Base-by-base conservation (phyloP, 805 yeast genomes). In the Saccharomycopsis synnaedendra region DNA sequence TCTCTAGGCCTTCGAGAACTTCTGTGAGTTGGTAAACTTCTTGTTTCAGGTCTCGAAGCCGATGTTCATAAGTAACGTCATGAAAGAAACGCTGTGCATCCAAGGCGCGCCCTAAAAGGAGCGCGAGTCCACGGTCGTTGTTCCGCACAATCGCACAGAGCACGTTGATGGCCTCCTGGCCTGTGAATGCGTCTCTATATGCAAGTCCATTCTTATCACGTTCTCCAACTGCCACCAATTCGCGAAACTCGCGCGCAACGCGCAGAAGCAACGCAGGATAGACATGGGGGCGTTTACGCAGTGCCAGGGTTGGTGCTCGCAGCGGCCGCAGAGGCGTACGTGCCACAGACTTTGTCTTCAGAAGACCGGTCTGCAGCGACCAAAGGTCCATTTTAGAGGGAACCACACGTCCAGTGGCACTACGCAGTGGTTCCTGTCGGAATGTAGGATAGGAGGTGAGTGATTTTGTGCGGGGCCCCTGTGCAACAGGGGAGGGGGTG, bases 81-180 rank as follows among this genome's bases (percentile, higher is more conserved):
- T 87, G 96, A 64, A 93, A 88, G 48, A 87, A 77, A 61, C 85
- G 85, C 58, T 93, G 97, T 1, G 96, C 95, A 65, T 93, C 97
- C 47, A 93, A 68, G 0, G 97, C 81, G 54, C 98, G 72, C 32
- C 97, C 98, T 44, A 93, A 66, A 34, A 93, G 67, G 42, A 93
- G 67, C 0, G 97, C 97, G 57, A 93, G 66, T 56, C 88, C 89
- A 51, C 98, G 72, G 62, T 93, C 98, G 5, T 87, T 83, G 1
- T 96, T 90, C 55, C 94, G 72, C 44, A 90, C 81, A 46, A 93
- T 84, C 48, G 82, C 72, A 49, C 95, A 82, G 51, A 93, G 79
- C n/a, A 81, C 75, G 62, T 88, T 96, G 32, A 93, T 95, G 0
- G 97, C 96, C 64, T 86, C 93, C 28, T 85, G 72, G 34, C 98